Conservation (phyloP, 2,329 filamentous ascomycete genomes). For the Blastomyces parvus region DNA sequence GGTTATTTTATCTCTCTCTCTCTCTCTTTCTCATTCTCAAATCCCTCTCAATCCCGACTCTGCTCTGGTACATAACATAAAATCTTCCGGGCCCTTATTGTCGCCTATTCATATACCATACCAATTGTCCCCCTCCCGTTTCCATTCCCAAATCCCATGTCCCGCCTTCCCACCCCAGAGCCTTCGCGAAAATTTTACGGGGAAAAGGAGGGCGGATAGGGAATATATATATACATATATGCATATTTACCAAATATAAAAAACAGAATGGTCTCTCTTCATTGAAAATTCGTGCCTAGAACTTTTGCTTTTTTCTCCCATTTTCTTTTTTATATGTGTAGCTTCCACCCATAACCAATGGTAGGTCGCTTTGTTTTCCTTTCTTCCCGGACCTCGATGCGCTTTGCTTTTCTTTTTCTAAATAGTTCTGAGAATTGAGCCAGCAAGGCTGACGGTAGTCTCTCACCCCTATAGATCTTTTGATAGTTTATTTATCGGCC, state of each 20-base stretch:
- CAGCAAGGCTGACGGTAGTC: too few species aligned
- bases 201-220: background rate
- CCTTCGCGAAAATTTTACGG: background rate
- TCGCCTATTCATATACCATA: background rate
- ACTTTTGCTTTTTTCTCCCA: too few species aligned
- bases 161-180: background rate
- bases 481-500: too few species aligned
- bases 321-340: too few species aligned
- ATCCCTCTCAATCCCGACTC: background rate
- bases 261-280: background rate
- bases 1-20: background rate
- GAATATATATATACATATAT: background rate
- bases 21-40: too few species aligned
- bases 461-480: too few species aligned
- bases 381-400: too few species aligned
- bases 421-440: too few species aligned
- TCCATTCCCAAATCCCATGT: conserved; percentile 6
- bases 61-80: background rate
- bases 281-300: background rate
- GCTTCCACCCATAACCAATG: too few species aligned
- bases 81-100: background rate
- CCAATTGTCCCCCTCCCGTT: background rate
- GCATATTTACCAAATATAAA: background rate
- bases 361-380: too few species aligned
- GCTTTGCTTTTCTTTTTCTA: too few species aligned